Evolutionary conservation across 805 yeast genomes (phyloP), one percentile per base, ranked within the genome.

Genomic region (Dipodascus geniculatus): DNA sequence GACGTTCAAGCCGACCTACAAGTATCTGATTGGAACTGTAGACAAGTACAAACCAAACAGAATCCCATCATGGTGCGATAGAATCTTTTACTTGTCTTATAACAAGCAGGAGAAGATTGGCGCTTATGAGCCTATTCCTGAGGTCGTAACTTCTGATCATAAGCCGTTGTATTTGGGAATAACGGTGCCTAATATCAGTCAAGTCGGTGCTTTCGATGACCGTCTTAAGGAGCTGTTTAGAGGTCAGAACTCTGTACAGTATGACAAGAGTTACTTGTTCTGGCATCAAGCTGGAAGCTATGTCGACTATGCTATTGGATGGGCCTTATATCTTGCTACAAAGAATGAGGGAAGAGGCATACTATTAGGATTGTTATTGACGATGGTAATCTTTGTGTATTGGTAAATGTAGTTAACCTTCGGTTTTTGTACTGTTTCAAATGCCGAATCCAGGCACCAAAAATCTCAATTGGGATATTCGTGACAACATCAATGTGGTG

Each of bases 11-110:
- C 96, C 96, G 9, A 85, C 95, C 0, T 90, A 84, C 71, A 90
- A 90, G 68, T 86, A 72, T 64, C 65, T 67, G 51, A 55, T 74
- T 1, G 76, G 78, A 31, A 72, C 81, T 0, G 51, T 58, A 2
- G 73, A 75, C n/a, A 66, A 69, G 8, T 85, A 79, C 65, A 77
- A 79, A 56, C 47, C 65, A 1, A 82, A 80, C 58, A 72, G 96
- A 53, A 70, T 71, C 1, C 95, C 96, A 0, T 83, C 95, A 3
- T 90, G 96, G 95, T 89, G 96, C 67, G 98, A 90, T 65, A 69
- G 98, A 52, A 78, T 90, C 3, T 65, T 90, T 49, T 87, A 71
- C 61, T 76, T 77, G 53, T 63, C 72, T 1, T 78, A 82, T 22
- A 35, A 55, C 51, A 48, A 51, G 8, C 3, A 42, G 1, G 52